Base-by-base conservation (phyloP, 108 stramenopile genomes). In the Skeletonema menzelii region DNA sequence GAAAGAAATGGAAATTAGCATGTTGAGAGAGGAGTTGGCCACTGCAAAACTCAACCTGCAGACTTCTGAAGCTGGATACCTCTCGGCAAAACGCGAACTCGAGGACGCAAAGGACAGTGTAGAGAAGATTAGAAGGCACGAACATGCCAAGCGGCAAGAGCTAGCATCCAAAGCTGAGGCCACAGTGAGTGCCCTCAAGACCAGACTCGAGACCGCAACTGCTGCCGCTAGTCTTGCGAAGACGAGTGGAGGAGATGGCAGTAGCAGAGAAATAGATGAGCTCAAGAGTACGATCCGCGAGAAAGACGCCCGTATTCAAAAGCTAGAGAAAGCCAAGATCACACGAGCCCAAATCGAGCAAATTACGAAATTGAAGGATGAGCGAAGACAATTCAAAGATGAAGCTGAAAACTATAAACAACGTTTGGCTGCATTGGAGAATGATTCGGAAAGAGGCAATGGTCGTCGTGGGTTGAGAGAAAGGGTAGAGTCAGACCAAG, bases 231-330 rank as follows among this genome's bases (percentile, higher is more conserved):
- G 49, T n/a, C 22, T 53, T 53, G 49, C 5, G 19, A 47, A 19
- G 46, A 19, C n/a, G n/a, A 22, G 22, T 24, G 49, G 47, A 46
- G 10, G n/a, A 19, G 46, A 47, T 1, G 20, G 24, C 22, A 53
- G 5, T 22, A 53, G 22, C 49, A 53, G 49, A 11, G 70, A 86
- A 37, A 13, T 93, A n/a, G 62, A 78, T 8, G 81, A 87, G 37
- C 58, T 91, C 27, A 78, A 65, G 24, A 67, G 56, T 5, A 59
- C 74, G 31, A 55, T 88, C 15, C 61, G 73, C 32, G 59, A 79
- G 32, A 93, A 91, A 62, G 90, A 96, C 55, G 77, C 62, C 12
- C 76, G 95, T 12, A 96, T 96, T 64, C 82, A 88, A 60, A 91
- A 93, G 65, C 87, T 96, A 13, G 87, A 93, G 67, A 80, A 81